Conservation (phyloP, 164 flowering plant species). For the Malania oleifera region DNA sequence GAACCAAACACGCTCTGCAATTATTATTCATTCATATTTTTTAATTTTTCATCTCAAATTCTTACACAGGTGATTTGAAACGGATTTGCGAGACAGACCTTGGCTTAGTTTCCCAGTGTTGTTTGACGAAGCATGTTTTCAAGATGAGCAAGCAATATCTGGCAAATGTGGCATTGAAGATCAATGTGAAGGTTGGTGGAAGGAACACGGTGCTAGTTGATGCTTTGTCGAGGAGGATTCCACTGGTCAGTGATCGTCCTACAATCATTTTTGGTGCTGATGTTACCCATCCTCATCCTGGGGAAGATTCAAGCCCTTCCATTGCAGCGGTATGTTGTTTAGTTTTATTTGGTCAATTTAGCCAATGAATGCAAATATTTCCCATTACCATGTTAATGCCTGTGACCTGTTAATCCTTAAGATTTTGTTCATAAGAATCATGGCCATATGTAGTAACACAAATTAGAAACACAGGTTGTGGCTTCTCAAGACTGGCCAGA, state of each 20-base stretch:
- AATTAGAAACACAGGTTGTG: slow-evolving; percentile 42
- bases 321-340: slow-evolving; percentile 74
- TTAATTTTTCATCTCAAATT: not conserved
- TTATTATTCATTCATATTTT: not conserved
- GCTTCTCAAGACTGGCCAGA: slow-evolving; percentile 91
- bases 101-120: slow-evolving; percentile 89
- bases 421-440: no score
- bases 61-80: slow-evolving; percentile 63
- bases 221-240: slow-evolving; percentile 67
- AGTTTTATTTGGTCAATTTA: not conserved
- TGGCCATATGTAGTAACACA: not conserved
- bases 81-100: slow-evolving; percentile 95
- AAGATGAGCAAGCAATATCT: slow-evolving; percentile 74
- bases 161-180: slow-evolving; percentile 86
- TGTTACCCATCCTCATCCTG: slow-evolving; percentile 37
- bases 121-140: slow-evolving; percentile 75
- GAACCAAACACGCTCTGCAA: no score
- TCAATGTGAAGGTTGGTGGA: slow-evolving; percentile 93
- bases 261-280: slow-evolving; percentile 24
- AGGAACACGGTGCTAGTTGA: slow-evolving; percentile 88
- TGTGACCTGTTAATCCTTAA: not conserved
- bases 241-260: not conserved
- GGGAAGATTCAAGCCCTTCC: slow-evolving; percentile 95
- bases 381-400: not conserved
- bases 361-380: not conserved